These are phyloP conservation scores for Aaosphaeria pasadenensis DNA, from an alignment of 2,329 filamentous ascomycete genomes.

Conservation along the genomic window DNA sequence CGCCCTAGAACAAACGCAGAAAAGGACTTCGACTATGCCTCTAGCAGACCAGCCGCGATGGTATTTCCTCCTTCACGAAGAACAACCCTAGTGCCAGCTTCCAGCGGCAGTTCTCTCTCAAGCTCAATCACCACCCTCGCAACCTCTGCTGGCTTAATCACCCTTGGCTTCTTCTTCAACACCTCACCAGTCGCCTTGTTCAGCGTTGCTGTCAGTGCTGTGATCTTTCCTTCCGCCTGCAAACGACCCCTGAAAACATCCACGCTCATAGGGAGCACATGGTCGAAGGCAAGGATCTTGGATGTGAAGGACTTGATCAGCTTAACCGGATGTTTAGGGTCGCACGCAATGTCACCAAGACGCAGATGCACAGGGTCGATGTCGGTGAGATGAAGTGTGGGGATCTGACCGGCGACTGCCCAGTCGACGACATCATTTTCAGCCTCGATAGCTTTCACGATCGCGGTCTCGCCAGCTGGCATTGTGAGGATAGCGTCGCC, in stretches of 20 bases:
- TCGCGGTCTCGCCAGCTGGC: slow-evolving; percentile 76
- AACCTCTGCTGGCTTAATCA: slow-evolving; percentile 76
- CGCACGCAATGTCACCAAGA: slow-evolving; percentile 82
- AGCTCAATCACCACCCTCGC: slow-evolving; percentile 76
- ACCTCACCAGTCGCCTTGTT: slow-evolving; percentile 77
- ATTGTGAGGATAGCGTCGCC: slow-evolving; percentile 78
- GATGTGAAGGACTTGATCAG: slow-evolving; percentile 73
- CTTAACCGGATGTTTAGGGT: slow-evolving; percentile 62
- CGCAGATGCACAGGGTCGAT: slow-evolving; percentile 79
- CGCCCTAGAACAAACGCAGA: too few relatives aligned
- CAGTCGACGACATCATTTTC: slow-evolving; percentile 74
- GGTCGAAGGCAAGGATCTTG: slow-evolving; percentile 86
- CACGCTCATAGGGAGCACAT: slow-evolving; percentile 81
- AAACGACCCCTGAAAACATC: slow-evolving; percentile 86
- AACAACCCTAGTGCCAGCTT: slow-evolving; percentile 76
- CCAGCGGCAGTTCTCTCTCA: slow-evolving; percentile 71
- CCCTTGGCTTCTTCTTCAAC: slow-evolving; percentile 77
- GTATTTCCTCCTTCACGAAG: slow-evolving; percentile 78
- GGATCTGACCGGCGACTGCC: slow-evolving; percentile 90
- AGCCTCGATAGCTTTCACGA: slow-evolving; percentile 77
- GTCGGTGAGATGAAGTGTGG: slow-evolving; percentile 76
- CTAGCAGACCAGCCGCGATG: slow-evolving; percentile 81
- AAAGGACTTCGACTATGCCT: slow-evolving; percentile 36
- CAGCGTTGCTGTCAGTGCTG: slow-evolving; percentile 67
- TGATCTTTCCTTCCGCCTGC: slow-evolving; percentile 73